Conservation (phyloP, 2,329 filamentous ascomycete species). For the Chaetomium strumarium region DNA sequence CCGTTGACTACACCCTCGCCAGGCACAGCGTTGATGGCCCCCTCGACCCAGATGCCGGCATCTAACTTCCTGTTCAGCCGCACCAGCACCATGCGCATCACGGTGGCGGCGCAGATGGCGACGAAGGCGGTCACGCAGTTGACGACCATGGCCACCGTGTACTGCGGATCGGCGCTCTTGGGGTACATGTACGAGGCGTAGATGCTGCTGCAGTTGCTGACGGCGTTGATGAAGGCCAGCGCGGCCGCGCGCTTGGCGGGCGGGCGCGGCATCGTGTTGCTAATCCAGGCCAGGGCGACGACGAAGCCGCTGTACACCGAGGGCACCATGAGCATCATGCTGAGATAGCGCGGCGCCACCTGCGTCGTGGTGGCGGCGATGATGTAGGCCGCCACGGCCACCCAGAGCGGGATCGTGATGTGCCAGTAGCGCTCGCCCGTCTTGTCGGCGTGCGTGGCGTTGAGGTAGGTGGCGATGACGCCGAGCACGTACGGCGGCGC, state of each 20-base stretch:
- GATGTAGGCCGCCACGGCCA: conserved; percentile 61
- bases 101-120: conserved; percentile 56
- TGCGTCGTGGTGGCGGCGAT: conserved; percentile 57
- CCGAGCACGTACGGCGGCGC: conserved; percentile 60
- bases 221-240: conserved; percentile 69
- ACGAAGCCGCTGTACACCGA: conserved; percentile 62
- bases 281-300: conserved; percentile 67
- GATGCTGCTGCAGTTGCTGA: conserved; percentile 63
- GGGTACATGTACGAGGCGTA: conserved; percentile 66
- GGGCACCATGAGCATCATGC: conserved; percentile 67
- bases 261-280: conserved; percentile 67
- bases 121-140: conserved; percentile 61
- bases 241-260: conserved; percentile 66
- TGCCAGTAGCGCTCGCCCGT: conserved; percentile 68
- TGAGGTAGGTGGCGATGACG: conserved; percentile 55
- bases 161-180: conserved; percentile 37
- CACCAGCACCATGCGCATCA: conserved; percentile 57
- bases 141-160: conserved; percentile 57
- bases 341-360: conserved; percentile 57
- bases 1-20: conserved; percentile 53
- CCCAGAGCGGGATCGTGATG: conserved; percentile 54
- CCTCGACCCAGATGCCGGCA: conserved; percentile 51
- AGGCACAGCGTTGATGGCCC: conserved; percentile 50
- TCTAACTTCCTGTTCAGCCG: conserved; percentile 66
- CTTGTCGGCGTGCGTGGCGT: conserved; percentile 65